These are phyloP conservation scores for Yamadazyma mexicana DNA, from an alignment of 1,139 yeast species.

Conservation along the genomic window DNA sequence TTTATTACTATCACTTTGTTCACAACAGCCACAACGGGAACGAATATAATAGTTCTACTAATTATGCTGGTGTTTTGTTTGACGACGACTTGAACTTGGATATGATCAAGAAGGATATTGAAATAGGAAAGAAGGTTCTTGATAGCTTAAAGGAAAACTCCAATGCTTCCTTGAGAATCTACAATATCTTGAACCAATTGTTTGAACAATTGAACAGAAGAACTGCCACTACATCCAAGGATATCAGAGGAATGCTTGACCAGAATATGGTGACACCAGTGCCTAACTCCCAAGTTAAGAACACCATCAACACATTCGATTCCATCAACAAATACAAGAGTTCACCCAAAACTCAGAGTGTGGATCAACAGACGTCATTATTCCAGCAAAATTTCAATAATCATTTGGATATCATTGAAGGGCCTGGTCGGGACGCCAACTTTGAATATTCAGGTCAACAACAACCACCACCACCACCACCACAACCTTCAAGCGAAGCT, in stretches of 20 bases:
- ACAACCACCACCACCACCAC: too few species aligned
- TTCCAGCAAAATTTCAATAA: slow-evolving; percentile 10
- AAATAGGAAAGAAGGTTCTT: slow-evolving; percentile 73
- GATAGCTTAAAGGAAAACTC: slow-evolving; percentile 72
- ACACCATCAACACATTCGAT: slow-evolving; percentile 36
- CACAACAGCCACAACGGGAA: slow-evolving; percentile 30
- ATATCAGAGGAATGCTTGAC: slow-evolving; percentile 15
- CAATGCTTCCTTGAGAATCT: slow-evolving; percentile 77
- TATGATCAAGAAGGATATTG: slow-evolving; percentile 75
- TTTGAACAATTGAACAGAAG: slow-evolving; percentile 79
- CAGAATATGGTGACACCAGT: slow-evolving; percentile 7
- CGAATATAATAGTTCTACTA: slow-evolving; percentile 27
- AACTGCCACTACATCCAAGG: slow-evolving; percentile 49
- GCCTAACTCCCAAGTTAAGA: slow-evolving; percentile 20
- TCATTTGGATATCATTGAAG: slow-evolving; percentile 8
- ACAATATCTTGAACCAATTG: slow-evolving; percentile 72
- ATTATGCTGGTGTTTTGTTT: slow-evolving; percentile 48
- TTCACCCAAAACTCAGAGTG: background rate
- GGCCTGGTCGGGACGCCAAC: background rate
- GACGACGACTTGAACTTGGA: slow-evolving; percentile 66
- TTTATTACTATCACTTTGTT: slow-evolving; percentile 79
- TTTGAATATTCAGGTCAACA: too few species aligned
- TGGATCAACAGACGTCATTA: slow-evolving; percentile 5
- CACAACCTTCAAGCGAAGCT: background rate
- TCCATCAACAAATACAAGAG: slow-evolving; percentile 27